phyloP scores from a whole-genome alignment of 2,329 filamentous ascomycete species.

The Aspergillus vadensis region DNA sequence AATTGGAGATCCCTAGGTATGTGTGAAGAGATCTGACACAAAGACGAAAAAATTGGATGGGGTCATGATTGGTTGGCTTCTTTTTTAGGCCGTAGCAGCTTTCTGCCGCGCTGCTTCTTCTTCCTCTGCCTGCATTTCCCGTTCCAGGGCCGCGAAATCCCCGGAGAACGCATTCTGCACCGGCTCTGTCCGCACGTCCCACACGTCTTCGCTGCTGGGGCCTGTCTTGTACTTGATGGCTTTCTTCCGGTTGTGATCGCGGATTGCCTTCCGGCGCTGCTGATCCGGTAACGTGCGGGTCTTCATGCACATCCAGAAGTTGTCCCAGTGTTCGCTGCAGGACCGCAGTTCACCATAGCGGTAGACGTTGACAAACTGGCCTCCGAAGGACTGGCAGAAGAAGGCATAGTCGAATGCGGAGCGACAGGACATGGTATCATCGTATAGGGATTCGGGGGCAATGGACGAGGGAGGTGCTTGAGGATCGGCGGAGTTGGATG shows the following conservation, averaged over 20 bases:
- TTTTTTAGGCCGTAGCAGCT: not conserved
- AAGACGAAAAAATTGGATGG: not conserved
- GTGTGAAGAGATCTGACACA: not conserved
- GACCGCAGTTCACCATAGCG: slow-evolving; percentile 74
- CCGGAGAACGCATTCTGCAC: slow-evolving; percentile 55
- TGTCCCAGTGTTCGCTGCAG: slow-evolving; percentile 84
- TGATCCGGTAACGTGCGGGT: slow-evolving; percentile 64
- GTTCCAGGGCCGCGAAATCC: slow-evolving; percentile 47
- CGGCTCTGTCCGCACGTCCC: slow-evolving; percentile 70
- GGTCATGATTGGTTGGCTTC: not conserved
- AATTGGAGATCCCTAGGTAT: not conserved
- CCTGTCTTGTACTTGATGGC: slow-evolving; percentile 66
- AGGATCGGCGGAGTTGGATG: slow-evolving; percentile 9
- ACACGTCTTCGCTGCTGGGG: slow-evolving; percentile 85
- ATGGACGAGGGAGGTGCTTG: slow-evolving; percentile 36
- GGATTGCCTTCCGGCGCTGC: slow-evolving; percentile 62
- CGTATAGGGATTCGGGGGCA: slow-evolving; percentile 70
- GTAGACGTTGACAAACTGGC: slow-evolving; percentile 91
- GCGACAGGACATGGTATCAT: slow-evolving; percentile 83
- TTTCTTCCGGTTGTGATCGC: slow-evolving; percentile 68
- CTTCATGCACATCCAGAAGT: slow-evolving; percentile 98
- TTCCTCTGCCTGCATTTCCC: slow-evolving; percentile 46
- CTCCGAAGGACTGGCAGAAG: slow-evolving; percentile 88
- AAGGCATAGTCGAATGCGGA: slow-evolving; percentile 89
- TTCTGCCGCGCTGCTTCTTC: slow-evolving; percentile 36